phyloP scores from a whole-genome alignment of 768 basidiomycete genomes.

The Tricholomella constricta region DNA sequence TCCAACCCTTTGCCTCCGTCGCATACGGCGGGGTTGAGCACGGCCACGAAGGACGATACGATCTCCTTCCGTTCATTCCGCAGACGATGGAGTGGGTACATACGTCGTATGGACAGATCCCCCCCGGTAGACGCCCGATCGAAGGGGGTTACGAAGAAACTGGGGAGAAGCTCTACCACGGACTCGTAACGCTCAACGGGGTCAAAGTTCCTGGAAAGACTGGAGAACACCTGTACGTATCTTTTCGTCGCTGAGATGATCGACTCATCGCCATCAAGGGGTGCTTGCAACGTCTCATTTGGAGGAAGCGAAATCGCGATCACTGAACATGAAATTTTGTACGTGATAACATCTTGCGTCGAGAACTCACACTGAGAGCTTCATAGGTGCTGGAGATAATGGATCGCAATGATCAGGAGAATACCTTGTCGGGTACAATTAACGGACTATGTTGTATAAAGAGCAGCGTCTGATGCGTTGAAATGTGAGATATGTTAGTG shows the following conservation, averaged over 20 bases:
- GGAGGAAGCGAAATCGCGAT: slow-evolving; percentile 45
- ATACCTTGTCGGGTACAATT: slow-evolving; percentile 8
- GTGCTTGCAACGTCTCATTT: slow-evolving; percentile 46
- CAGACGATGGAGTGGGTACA: slow-evolving; percentile 75
- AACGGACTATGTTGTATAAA: slow-evolving; percentile 4
- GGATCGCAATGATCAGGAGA: background rate
- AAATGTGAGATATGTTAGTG: background rate
- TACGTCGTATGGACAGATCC: slow-evolving; percentile 61
- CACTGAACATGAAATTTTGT: slow-evolving; percentile 51
- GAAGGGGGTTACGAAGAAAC: slow-evolving; percentile 77
- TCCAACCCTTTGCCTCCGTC: slow-evolving; percentile 54
- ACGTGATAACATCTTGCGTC: slow-evolving; percentile 27
- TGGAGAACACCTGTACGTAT: slow-evolving; percentile 64
- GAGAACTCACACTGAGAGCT: too few species aligned
- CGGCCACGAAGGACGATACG: slow-evolving; percentile 66
- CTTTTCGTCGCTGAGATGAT: slow-evolving; percentile 1
- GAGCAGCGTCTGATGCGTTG: background rate
- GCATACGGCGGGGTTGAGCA: slow-evolving; percentile 66
- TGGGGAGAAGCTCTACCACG: slow-evolving; percentile 71
- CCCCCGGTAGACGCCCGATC: slow-evolving; percentile 57
- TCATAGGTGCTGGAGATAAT: slow-evolving; percentile 42
- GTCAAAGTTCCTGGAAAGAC: slow-evolving; percentile 74
- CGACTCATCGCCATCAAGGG: slow-evolving; percentile 28
- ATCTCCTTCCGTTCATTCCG: slow-evolving; percentile 70
- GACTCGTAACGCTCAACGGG: slow-evolving; percentile 50